Evolutionary conservation across 1,284 basidiomycete genomes (phyloP).

Genomic region (Neonothopanus nambi): DNA sequence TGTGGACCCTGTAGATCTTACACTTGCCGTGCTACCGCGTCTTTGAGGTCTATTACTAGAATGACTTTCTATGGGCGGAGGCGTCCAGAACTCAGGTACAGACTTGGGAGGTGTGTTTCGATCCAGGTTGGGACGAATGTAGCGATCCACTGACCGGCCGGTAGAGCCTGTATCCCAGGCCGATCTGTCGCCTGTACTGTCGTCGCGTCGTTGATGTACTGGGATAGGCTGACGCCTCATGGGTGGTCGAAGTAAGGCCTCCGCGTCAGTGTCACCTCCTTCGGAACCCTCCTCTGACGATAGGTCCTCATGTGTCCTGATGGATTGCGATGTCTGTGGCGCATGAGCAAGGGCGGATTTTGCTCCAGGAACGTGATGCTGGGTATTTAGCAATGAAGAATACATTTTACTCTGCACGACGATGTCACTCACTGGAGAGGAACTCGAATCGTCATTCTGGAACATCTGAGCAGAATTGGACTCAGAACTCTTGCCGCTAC

Average conservation of each 20-base stretch:
- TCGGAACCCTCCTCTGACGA: constrained; percentile 3
- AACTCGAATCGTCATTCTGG: neutral
- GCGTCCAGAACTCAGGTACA: constrained; percentile 7
- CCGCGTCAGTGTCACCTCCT: constrained; percentile 3
- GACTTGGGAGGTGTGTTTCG: constrained; percentile 2
- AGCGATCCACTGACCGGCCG: neutral
- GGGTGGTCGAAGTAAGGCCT: neutral
- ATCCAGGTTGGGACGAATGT: neutral
- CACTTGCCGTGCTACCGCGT: constrained; percentile 28
- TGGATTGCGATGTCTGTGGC: too few species aligned
- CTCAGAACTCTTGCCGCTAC: constrained; percentile 14
- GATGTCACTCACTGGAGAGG: constrained; percentile 2
- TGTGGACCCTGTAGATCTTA: constrained; percentile 26
- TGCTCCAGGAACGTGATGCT: neutral
- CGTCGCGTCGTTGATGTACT: too few species aligned
- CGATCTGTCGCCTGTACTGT: too few species aligned
- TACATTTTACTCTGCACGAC: neutral
- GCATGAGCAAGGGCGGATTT: too few species aligned
- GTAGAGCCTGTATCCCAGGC: too few species aligned
- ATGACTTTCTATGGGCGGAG: constrained; percentile 8
- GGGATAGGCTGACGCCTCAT: too few species aligned
- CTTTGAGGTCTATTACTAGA: constrained; percentile 13
- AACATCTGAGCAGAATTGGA: neutral
- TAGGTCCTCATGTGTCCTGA: neutral
- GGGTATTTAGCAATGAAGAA: neutral